Evolutionary conservation across 148 eudicot species (phyloP), one percentile per base, ranked within the genome.

Genomic region (Drosera capensis): DNA sequence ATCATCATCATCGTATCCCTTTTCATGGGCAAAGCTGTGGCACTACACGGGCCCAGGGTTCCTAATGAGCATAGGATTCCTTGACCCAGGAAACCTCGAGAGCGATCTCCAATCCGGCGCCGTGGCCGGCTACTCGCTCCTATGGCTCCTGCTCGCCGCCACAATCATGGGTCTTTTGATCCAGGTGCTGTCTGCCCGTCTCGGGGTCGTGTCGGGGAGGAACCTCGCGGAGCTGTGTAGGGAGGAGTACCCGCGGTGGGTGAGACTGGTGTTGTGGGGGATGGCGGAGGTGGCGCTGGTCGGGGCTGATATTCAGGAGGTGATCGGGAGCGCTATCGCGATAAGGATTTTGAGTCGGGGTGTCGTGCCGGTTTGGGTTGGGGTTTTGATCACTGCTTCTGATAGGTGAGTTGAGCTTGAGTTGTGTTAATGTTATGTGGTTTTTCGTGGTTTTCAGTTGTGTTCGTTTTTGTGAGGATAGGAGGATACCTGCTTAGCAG

Each of bases 261-360:
- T 66, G 8, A 2, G 66, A 19, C 25, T 45, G 24, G 23, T 55
- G 21, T 11, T 66, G 37, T 66, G 71, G 71, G 49, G 22, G 18
- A 66, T 66, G 71, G 66, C 58, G 2, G 71, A 66, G 57, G 52
- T 66, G 5, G 71, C 66, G 11, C 59, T n/a, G n/a, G n/a, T n/a
- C n/a, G n/a, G n/a, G n/a, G n/a, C n/a, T n/a, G n/a, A n/a, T n/a
- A n/a, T n/a, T 36, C 70, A 67, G 21, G 71, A 67, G 40, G 71
- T 68, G 13, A 56, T 68, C 9, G 66, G 75, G n/a, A 70, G 71
- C 17, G 71, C 75, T 24, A 70, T 65, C 49, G 75, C 75, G 14
- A 53, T 71, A 20, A 66, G 66, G 35, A 71, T 71, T 40, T 39
- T 71, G 25, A 71, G 55, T 15, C 51, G 58, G 18, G 71, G 76